These are phyloP conservation scores for Neltuma alba DNA, from an alignment of 306 rosid species.

Conservation along the genomic window DNA sequence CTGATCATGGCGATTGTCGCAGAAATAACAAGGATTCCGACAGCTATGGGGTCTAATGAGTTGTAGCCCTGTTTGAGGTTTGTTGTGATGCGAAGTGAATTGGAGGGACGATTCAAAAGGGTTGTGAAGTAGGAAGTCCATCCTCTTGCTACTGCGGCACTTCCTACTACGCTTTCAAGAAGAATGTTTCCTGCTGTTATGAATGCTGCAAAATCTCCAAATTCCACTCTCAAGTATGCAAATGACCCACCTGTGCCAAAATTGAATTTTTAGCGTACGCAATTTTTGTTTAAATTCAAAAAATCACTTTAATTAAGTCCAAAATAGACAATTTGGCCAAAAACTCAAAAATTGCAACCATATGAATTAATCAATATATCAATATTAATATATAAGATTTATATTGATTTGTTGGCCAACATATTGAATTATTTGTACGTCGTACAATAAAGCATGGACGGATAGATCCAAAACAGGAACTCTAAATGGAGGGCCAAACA, in stretches of 20 bases:
- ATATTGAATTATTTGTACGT: too few relatives aligned
- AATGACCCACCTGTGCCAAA: conserved; percentile 66
- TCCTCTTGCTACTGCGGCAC: conserved; percentile 69
- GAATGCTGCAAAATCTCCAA: conserved; percentile 83
- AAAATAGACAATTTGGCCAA: too few relatives aligned
- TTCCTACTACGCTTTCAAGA: conserved; percentile 66
- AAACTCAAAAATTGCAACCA: too few relatives aligned
- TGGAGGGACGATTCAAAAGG: conserved; percentile 52
- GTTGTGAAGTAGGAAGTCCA: conserved; percentile 84
- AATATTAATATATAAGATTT: too few relatives aligned
- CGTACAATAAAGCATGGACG: too few relatives aligned
- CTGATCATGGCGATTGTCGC: conserved; percentile 59
- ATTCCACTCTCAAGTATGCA: conserved; percentile 73
- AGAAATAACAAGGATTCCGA: conserved; percentile 45
- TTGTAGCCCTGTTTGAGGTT: conserved; percentile 54
- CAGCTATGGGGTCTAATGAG: conserved; percentile 76
- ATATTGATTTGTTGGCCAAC: too few relatives aligned
- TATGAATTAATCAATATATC: too few relatives aligned
- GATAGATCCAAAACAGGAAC: too few relatives aligned
- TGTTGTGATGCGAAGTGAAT: conserved; percentile 60
- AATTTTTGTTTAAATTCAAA: too few relatives aligned
- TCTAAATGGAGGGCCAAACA: too few relatives aligned
- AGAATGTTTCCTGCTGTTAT: conserved; percentile 80
- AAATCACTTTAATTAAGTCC: too few relatives aligned
- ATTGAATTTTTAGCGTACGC: too few relatives aligned